These are phyloP conservation scores for Crithidia thermophila DNA, from an alignment of 208 protist species.

Conservation along the genomic window DNA sequence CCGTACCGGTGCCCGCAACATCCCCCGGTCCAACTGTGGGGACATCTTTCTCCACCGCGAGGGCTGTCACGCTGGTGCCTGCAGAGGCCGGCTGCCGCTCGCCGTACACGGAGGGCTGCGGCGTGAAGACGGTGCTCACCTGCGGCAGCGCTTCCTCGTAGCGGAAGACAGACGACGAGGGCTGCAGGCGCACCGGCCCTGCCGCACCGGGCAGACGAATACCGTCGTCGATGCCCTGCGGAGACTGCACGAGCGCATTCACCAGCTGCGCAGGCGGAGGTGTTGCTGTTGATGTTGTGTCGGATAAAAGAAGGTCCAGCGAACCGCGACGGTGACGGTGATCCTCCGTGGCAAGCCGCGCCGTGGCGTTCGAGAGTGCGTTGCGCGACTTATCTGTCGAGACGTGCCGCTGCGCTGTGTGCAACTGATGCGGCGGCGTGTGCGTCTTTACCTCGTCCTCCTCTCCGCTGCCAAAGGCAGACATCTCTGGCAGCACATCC, in stretches of 20 bases:
- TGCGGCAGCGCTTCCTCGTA: no score
- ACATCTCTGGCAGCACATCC: slow-evolving; percentile 13
- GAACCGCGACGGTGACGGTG: not conserved
- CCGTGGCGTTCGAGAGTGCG: not conserved
- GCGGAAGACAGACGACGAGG: slow-evolving; percentile 3
- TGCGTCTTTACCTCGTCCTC: not conserved
- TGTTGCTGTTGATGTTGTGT: not conserved
- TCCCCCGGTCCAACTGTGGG: no score
- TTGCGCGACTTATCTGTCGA: not conserved
- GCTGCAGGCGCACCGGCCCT: not conserved
- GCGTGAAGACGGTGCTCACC: no score
- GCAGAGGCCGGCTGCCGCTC: no score
- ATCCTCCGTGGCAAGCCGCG: slow-evolving; percentile 1
- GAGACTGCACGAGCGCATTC: no score
- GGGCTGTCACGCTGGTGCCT: no score
- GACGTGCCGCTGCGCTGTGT: slow-evolving; percentile 2
- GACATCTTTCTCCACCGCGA: no score
- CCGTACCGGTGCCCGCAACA: not conserved
- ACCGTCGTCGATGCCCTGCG: not conserved
- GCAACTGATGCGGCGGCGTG: slow-evolving; percentile 1
- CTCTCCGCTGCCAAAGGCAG: slow-evolving; percentile 5
- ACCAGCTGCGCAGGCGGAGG: not conserved
- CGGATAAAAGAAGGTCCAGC: not conserved
- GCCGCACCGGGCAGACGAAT: not conserved
- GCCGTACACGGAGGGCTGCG: no score